phyloP scores from a whole-genome alignment of 768 basidiomycete genomes.

The Hortiboletus flavorubellus region DNA sequence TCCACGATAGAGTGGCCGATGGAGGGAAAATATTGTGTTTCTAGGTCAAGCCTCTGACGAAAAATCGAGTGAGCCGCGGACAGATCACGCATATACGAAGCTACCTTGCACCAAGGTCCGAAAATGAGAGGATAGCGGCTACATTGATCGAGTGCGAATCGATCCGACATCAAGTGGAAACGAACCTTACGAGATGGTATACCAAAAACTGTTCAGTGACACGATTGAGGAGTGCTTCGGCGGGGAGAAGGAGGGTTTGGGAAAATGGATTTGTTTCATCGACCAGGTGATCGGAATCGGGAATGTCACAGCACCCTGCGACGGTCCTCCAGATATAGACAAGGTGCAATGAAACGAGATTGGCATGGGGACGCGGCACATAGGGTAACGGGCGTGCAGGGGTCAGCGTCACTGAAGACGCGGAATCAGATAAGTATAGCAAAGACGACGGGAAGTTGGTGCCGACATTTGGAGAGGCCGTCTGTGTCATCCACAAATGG shows the following conservation, averaged over 20 bases:
- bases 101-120: conserved; percentile 62
- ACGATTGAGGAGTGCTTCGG: conserved; percentile 48
- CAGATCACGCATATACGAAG: conserved; percentile 13
- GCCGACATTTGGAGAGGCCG: conserved; percentile 39
- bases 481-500: conserved; percentile 45
- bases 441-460: neutral
- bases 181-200: conserved; percentile 58
- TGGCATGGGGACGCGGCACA: conserved; percentile 25
- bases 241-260: conserved; percentile 51
- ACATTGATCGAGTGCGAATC: conserved; percentile 10
- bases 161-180: conserved; percentile 7
- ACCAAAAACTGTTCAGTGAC: conserved; percentile 52
- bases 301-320: conserved; percentile 1
- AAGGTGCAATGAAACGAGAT: conserved; percentile 38
- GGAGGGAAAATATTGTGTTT: conserved; percentile 45
- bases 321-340: conserved; percentile 39
- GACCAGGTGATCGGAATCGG: conserved; percentile 27
- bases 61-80: neutral
- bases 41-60: conserved; percentile 54
- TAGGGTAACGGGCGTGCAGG: conserved; percentile 36
- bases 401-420: conserved; percentile 38
- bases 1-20: conserved; percentile 48
- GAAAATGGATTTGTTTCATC: conserved; percentile 49
- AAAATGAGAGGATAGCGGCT: conserved; percentile 81
- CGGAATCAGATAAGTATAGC: conserved; percentile 4